Percentiles rank a stretch among this genome's conserved stretches.
Evolutionary conservation across 768 basidiomycete species (phyloP).

Genomic region (Lyophyllum decastes): DNA sequence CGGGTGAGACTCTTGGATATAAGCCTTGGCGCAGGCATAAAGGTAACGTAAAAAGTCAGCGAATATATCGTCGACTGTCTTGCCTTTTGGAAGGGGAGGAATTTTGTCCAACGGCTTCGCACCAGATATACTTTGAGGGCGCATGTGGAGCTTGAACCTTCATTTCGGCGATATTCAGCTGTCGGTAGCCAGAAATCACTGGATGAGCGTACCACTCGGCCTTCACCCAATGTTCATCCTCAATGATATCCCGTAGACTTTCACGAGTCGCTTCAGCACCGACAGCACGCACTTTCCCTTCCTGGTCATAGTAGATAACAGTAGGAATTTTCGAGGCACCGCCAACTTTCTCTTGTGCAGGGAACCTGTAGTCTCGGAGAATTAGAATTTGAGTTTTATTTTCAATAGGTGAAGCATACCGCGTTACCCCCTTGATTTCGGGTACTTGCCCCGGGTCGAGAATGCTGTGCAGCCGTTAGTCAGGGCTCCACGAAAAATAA

Average conservation of each 20-base stretch:
- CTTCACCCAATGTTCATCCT: slow-evolving; percentile 49
- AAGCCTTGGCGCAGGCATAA: slow-evolving; percentile 41
- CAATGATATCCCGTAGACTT: slow-evolving; percentile 38
- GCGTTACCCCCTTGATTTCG: slow-evolving; percentile 46
- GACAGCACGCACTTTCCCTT: slow-evolving; percentile 38
- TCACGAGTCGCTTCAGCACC: slow-evolving; percentile 51
- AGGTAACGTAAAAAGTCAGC: slow-evolving; percentile 54
- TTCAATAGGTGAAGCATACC: slow-evolving; percentile 18
- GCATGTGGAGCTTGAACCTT: slow-evolving; percentile 37
- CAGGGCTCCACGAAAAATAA: background rate
- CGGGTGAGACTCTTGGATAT: slow-evolving; percentile 47
- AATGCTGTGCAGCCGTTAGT: slow-evolving; percentile 23
- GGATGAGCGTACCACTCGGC: slow-evolving; percentile 43
- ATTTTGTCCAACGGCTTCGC: slow-evolving; percentile 25
- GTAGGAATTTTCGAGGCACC: slow-evolving; percentile 53
- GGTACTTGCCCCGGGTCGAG: slow-evolving; percentile 40
- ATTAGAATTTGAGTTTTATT: background rate
- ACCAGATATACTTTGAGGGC: slow-evolving; percentile 19
- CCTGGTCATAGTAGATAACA: slow-evolving; percentile 46
- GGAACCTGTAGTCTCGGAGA: slow-evolving; percentile 36
- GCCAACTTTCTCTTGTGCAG: slow-evolving; percentile 45
- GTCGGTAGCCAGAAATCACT: background rate
- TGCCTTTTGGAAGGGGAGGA: slow-evolving; percentile 44
- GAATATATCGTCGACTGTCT: slow-evolving; percentile 42
- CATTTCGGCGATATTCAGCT: background rate